These are phyloP conservation scores for Candida tropicalis DNA, from an alignment of 1,139 yeast genomes.

Conservation along the genomic window DNA sequence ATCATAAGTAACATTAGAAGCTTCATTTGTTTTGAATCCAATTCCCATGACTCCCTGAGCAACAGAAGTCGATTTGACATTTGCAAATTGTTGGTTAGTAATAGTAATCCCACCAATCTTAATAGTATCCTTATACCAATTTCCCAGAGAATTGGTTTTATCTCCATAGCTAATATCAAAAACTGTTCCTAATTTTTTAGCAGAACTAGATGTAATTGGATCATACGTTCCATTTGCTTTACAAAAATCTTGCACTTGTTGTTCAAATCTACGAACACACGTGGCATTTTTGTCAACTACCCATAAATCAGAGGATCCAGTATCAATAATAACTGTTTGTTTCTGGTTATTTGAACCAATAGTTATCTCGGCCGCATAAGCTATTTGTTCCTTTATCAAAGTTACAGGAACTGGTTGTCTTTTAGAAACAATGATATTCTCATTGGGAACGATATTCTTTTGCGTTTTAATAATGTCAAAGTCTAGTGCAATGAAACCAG, in stretches of 20 bases:
- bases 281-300: constrained; percentile 14
- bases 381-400: constrained; percentile 10
- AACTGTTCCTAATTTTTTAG: constrained; percentile 10
- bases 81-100: constrained; percentile 20
- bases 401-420: constrained; percentile 11
- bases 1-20: constrained; percentile 22
- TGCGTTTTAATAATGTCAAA: constrained; percentile 12
- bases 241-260: constrained; percentile 6
- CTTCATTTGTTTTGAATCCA: constrained; percentile 19
- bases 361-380: constrained; percentile 11
- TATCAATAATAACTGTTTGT: constrained; percentile 17
- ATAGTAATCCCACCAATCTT: constrained; percentile 16
- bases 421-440: background rate
- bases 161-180: constrained; percentile 17
- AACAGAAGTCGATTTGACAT: constrained; percentile 16
- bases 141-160: constrained; percentile 40
- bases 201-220: constrained; percentile 9
- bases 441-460: constrained; percentile 28
- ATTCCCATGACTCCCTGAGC: constrained; percentile 25
- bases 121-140: constrained; percentile 54
- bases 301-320: constrained; percentile 39
- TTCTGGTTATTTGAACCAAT: constrained; percentile 16
- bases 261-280: constrained; percentile 5
- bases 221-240: constrained; percentile 10
- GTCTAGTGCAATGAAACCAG: constrained; percentile 15